Evolutionary conservation across 2,329 filamentous ascomycete species (phyloP), one percentile per base, ranked within the genome.

Genomic region (Phaeoacremonium minimum): DNA sequence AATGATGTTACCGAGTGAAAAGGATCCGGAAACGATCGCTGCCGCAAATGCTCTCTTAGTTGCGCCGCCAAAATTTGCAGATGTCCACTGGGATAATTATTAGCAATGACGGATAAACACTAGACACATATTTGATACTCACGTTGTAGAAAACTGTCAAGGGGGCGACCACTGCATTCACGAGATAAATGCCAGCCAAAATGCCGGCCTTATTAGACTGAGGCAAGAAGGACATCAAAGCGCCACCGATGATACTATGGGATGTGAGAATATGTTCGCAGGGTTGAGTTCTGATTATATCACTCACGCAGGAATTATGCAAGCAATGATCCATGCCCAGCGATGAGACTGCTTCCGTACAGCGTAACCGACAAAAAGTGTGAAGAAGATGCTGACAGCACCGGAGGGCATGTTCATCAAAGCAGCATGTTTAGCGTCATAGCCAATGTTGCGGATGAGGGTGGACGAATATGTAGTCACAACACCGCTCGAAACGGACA

Each of bases 381-480:
- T 71, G 41, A 70, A 69, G 46, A 69, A 63, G 39, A 77, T 76
- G 55, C 64, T 72, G 35, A 76, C 62, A 2, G 60, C 60, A 8
- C 73, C 71, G 2, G 68, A 72, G 2, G 72, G 73, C 58, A 71
- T 76, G 49, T 75, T 76, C 51, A 77, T 67, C 6, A 77, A 56
- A 3, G 73, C 71, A 4, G 71, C 58, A 19, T 58, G 50, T 44
- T 65, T 66, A 3, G 67, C 49, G 4, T 50, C 50, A 42, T 68
- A 75, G 11, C 67, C 65, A 22, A 76, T 57, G 38, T 62, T 64
- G 18, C 54, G 57, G 40, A 77, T 75, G 9, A 77, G 55, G 5
- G 71, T 76, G 3, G 73, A 56, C 3, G 73, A 76, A 51, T 76
- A 78, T 2, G 67, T 73, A 1, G 68, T 73, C 32, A 77, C 60